Conservation (phyloP, 2,329 filamentous ascomycete species). For the Tricladium varicosporioides region DNA sequence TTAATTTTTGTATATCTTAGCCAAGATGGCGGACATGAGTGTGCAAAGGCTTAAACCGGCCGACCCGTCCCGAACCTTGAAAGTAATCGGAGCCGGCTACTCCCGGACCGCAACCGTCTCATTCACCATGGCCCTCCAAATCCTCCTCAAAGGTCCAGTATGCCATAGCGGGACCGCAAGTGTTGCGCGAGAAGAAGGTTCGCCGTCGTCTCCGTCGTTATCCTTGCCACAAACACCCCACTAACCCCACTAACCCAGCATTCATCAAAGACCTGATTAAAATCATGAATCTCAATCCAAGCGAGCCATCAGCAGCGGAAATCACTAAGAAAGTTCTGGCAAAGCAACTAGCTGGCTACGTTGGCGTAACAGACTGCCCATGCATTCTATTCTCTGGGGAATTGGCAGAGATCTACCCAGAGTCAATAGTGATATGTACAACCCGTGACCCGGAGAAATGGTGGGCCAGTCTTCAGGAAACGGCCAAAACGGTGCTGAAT, state of each 20-base stretch:
- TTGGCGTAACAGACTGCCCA: conserved; percentile 30
- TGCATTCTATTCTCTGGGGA: conserved; percentile 30
- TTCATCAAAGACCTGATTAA: conserved; percentile 17
- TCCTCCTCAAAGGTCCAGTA: conserved; percentile 20
- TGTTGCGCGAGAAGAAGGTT: conserved; percentile 21
- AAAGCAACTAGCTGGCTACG: conserved; percentile 26
- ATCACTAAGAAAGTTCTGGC: conserved; percentile 2
- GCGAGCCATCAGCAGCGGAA: not conserved
- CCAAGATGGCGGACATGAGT: too few relatives aligned
- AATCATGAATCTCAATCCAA: not conserved
- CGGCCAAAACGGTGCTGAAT: conserved; percentile 7
- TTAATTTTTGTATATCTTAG: too few relatives aligned
- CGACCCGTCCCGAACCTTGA: conserved; percentile 5
- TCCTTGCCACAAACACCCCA: too few relatives aligned
- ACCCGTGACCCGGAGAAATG: conserved; percentile 29
- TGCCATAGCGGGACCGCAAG: conserved; percentile 16
- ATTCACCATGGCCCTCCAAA: conserved; percentile 20
- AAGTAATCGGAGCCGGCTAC: conserved; percentile 21
- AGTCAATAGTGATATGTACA: conserved; percentile 33
- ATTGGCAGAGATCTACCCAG: conserved; percentile 30
- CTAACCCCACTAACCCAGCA: conserved; percentile 1
- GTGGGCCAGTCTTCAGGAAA: conserved; percentile 20
- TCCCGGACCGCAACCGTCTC: conserved; percentile 22
- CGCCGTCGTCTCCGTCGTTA: not conserved
- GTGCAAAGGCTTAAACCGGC: not conserved